Base-by-base conservation (phyloP, 129 eudicot species). In the Deinandra increscens region DNA sequence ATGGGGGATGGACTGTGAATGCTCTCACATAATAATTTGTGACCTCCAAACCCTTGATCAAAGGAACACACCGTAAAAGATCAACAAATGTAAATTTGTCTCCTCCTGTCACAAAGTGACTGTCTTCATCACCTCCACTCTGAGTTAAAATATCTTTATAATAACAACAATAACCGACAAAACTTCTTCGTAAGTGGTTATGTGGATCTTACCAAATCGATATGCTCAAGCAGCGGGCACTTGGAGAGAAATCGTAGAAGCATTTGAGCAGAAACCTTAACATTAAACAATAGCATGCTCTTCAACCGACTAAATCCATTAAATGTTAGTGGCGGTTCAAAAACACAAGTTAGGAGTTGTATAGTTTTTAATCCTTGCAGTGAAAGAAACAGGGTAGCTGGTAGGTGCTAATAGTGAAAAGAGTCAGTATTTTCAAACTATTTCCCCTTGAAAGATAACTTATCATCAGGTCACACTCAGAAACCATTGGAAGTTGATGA, bases 391-490 rank as follows among this genome's bases (percentile, higher is more conserved):
- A n/a, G 1, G 76, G 83, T 41, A 79, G 34, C n/a, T 55, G 19
- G 15, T 60, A 73, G 13, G 0, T 1, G n/a, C n/a, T 6, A 26
- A 10, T 3, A 48, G 73, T 42, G 22, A 34, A n/a, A n/a, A n/a
- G n/a, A n/a, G n/a, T 31, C 7, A 79, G 20, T 36, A 41, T 42
- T 60, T 73, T 60, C 50, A 79, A 14, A 15, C 19, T 53, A 26
- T 37, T 79, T 62, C 51, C 9, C 59, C 71, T 73, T 44, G 75
- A 59, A 29, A 79, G 60, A 49, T 65, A n/a, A 68, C 62, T 48
- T 23, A 79, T 29, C 8, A 73, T 36, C 7, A 29, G 78, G 60
- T 67, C 72, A 72, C 66, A 55, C 43, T 56, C 82, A 7, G 50
- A 67, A 50, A 14, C 71, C 18, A 48, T 39, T 9, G 48, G 7